A percentile compares a stretch with the other conserved stretches of the same genome.
Conservation (phyloP, 129 eudicot genomes). For the Cynara cardunculus region DNA sequence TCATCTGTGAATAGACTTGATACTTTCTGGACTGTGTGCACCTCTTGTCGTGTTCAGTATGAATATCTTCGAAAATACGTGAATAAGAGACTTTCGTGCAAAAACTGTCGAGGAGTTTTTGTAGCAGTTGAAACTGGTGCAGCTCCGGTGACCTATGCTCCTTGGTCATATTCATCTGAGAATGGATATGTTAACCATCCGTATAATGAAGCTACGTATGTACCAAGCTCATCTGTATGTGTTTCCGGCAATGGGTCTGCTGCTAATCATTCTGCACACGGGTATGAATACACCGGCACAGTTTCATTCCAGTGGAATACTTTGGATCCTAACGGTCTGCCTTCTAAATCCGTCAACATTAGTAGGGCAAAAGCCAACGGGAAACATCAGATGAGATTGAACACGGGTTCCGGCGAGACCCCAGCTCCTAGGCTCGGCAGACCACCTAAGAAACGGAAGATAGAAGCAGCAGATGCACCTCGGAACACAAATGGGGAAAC, state of each 20-base stretch:
- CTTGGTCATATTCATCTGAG: slow-evolving; percentile 61
- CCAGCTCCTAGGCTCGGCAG: slow-evolving; percentile 47
- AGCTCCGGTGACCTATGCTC: slow-evolving; percentile 62
- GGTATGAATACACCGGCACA: slow-evolving; percentile 60
- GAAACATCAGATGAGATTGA: slow-evolving; percentile 39
- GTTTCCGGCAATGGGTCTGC: slow-evolving; percentile 55
- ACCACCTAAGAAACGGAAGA: slow-evolving; percentile 71
- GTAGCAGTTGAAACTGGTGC: slow-evolving; percentile 81
- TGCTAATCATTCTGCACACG: slow-evolving; percentile 57
- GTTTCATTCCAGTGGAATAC: slow-evolving; percentile 69
- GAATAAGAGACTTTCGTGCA: slow-evolving; percentile 85
- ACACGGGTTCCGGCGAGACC: slow-evolving; percentile 27
- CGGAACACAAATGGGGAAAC: slow-evolving; percentile 37
- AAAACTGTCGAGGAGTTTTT: slow-evolving; percentile 89
- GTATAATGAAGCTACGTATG: slow-evolving; percentile 40
- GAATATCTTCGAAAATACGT: slow-evolving; percentile 90
- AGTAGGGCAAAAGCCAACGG: slow-evolving; percentile 43
- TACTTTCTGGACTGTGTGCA: slow-evolving; percentile 93
- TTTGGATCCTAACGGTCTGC: slow-evolving; percentile 50
- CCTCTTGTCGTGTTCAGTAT: slow-evolving; percentile 93
- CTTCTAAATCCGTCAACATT: slow-evolving; percentile 32
- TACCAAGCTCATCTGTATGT: slow-evolving; percentile 50
- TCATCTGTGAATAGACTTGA: slow-evolving; percentile 55
- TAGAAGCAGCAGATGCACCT: slow-evolving; percentile 30
- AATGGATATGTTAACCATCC: slow-evolving; percentile 68